A percentile compares a stretch with the other conserved stretches of the same genome.
Conservation (phyloP, 768 basidiomycete species). For the Leccinum disarticulatum region DNA sequence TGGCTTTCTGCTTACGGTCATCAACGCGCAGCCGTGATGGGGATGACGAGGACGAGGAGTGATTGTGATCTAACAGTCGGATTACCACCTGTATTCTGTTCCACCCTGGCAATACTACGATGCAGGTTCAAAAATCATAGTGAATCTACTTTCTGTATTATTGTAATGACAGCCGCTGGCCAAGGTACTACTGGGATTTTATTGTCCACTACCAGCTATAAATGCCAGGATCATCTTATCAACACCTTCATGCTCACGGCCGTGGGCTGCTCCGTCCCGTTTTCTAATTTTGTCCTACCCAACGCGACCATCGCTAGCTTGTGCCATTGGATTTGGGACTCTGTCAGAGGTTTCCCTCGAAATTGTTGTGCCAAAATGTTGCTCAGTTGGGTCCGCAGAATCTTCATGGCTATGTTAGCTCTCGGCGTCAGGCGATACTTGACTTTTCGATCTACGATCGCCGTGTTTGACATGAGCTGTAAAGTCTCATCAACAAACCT, state of each 20-base stretch:
- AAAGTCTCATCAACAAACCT: constrained; percentile 5
- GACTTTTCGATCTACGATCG: constrained; percentile 83
- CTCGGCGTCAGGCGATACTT: constrained; percentile 69
- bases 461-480: constrained; percentile 71
- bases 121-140: neutral
- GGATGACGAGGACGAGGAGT: constrained; percentile 58
- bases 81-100: constrained; percentile 1
- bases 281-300: constrained; percentile 47
- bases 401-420: constrained; percentile 75
- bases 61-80: constrained; percentile 18
- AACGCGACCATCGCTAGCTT: constrained; percentile 64
- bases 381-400: constrained; percentile 64
- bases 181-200: neutral
- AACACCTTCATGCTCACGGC: constrained; percentile 18
- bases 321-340: constrained; percentile 69
- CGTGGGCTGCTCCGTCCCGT: constrained; percentile 19
- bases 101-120: constrained; percentile 15
- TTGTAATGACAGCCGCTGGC: neutral
- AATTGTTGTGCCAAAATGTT: constrained; percentile 64
- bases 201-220: neutral
- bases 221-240: constrained; percentile 14
- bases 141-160: neutral
- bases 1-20: neutral
- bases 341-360: constrained; percentile 56
- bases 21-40: constrained; percentile 39